Conservation (phyloP, 306 rosid species). For the Carpinus fangiana region DNA sequence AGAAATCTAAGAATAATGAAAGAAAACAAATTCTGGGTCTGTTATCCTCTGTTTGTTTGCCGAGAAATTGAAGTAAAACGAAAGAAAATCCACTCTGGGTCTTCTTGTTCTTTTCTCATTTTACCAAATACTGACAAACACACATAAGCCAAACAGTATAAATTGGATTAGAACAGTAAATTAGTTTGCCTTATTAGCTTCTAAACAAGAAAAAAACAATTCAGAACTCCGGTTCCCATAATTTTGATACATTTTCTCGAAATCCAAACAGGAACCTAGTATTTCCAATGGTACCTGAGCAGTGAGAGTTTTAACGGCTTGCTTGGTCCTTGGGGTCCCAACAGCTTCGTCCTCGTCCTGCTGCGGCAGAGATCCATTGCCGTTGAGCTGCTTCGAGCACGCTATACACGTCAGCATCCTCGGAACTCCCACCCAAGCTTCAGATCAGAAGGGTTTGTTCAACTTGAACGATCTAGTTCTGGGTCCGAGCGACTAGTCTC, state of each 20-base stretch:
- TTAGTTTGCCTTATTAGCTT: not conserved
- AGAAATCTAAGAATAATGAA: not conserved
- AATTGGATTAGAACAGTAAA: not conserved
- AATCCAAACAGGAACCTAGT: constrained; percentile 21
- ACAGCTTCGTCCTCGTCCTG: constrained; percentile 67
- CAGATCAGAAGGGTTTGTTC: constrained; percentile 24
- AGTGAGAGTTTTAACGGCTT: constrained; percentile 84
- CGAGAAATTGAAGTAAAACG: constrained; percentile 2
- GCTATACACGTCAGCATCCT: constrained; percentile 92
- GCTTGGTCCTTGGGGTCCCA: constrained; percentile 79
- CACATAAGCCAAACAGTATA: constrained; percentile 4
- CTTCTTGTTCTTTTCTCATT: not conserved
- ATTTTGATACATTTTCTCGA: constrained; percentile 21
- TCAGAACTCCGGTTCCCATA: not conserved
- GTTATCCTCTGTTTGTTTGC: not conserved
- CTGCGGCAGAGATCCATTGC: constrained; percentile 79
- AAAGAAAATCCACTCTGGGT: constrained; percentile 13
- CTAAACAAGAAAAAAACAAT: constrained; percentile 4
- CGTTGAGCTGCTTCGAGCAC: constrained; percentile 80
- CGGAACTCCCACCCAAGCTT: constrained; percentile 23
- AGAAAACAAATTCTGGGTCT: constrained; percentile 5
- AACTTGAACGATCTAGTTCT: constrained; percentile 34
- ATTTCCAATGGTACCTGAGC: constrained; percentile 63
- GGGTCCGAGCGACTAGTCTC: constrained; percentile 32
- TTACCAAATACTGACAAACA: constrained; percentile 16